Evolutionary conservation across 768 basidiomycete genomes (phyloP).

Genomic region (Amanita jacksonii): DNA sequence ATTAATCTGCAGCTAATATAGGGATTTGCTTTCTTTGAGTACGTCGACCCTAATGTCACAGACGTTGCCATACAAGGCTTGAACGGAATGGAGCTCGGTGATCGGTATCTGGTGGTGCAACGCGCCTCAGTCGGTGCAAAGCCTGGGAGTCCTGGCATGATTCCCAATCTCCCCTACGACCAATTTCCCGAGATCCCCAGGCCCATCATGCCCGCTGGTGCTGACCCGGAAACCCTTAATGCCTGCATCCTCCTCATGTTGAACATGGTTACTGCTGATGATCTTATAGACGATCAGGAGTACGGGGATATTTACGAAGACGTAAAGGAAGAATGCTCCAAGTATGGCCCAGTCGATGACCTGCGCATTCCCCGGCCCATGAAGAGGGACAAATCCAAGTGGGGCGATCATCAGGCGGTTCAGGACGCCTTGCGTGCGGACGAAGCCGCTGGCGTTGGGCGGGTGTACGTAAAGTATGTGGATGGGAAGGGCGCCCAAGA

Average conservation of each 20-base stretch:
- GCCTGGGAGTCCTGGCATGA: slow-evolving; percentile 52
- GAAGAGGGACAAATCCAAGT: slow-evolving; percentile 78
- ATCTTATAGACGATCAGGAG: slow-evolving; percentile 82
- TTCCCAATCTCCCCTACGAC: slow-evolving; percentile 67
- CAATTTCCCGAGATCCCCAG: slow-evolving; percentile 78
- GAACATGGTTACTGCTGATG: slow-evolving; percentile 97
- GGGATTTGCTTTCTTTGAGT: slow-evolving; percentile 99
- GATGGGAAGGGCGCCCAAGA: slow-evolving; percentile 49
- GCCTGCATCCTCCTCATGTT: slow-evolving; percentile 91
- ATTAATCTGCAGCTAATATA: slow-evolving; percentile 20
- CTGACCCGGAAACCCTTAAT: slow-evolving; percentile 44
- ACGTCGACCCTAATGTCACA: slow-evolving; percentile 80
- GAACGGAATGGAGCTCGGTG: slow-evolving; percentile 96
- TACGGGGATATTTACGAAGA: slow-evolving; percentile 94
- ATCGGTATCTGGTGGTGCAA: slow-evolving; percentile 92
- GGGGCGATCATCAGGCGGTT: slow-evolving; percentile 59
- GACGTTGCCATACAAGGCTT: slow-evolving; percentile 94
- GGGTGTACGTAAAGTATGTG: slow-evolving; percentile 88
- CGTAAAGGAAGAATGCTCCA: slow-evolving; percentile 81
- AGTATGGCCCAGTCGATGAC: slow-evolving; percentile 75
- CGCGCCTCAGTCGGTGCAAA: slow-evolving; percentile 93
- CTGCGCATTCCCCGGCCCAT: slow-evolving; percentile 83
- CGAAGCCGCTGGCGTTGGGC: slow-evolving; percentile 87
- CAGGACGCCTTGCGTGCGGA: slow-evolving; percentile 66
- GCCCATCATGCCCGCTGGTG: slow-evolving; percentile 79